Conservation (phyloP, 108 stramenopile species). For the Epipyxis sp. region DNA sequence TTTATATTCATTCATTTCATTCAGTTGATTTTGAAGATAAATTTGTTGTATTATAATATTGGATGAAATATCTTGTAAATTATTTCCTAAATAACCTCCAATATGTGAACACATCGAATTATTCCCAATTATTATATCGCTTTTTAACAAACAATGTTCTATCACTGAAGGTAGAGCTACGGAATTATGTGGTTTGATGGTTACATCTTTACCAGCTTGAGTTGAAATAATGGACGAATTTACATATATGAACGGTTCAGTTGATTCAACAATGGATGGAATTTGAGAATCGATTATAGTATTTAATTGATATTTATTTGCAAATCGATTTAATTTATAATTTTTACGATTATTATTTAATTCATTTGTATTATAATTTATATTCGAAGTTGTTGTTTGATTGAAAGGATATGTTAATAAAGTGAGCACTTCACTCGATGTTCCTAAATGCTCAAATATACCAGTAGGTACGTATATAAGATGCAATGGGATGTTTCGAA, state of each 20-base stretch:
- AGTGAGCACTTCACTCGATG: background rate
- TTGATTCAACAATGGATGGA: background rate
- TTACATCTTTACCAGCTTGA: too few species aligned
- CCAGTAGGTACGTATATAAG: background rate
- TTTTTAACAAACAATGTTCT: background rate
- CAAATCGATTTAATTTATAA: background rate
- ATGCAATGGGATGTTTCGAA: background rate
- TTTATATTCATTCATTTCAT: too few species aligned
- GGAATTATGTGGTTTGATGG: too few species aligned
- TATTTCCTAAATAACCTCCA: background rate
- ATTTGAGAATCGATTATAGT: background rate
- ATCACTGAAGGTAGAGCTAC: too few species aligned
- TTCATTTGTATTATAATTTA: background rate
- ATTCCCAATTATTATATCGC: background rate
- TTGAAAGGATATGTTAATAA: background rate
- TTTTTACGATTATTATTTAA: background rate
- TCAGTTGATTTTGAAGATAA: too few species aligned
- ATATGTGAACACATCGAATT: background rate
- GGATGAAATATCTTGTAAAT: background rate
- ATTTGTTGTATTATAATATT: too few species aligned
- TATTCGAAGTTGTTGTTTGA: background rate
- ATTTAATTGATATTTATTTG: background rate
- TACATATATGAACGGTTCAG: background rate
- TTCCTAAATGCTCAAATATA: conserved; percentile 20
- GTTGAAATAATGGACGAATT: too few species aligned